Base-by-base conservation (phyloP, 176 grass and related monocot genomes). In the Carex parvula region DNA sequence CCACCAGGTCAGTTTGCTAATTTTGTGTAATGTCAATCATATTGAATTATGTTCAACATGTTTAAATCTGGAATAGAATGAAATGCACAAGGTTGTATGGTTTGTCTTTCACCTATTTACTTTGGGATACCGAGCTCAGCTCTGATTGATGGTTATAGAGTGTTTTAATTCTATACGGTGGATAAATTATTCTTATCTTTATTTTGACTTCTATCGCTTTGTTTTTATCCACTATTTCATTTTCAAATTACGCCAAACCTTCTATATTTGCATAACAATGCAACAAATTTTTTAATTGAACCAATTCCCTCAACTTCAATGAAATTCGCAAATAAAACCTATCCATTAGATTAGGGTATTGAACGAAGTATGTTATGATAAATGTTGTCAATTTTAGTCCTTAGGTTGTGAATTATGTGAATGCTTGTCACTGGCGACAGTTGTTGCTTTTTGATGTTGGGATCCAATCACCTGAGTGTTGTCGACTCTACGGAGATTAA, bases 1-100 rank as follows among this genome's bases (percentile, higher is more conserved):
- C 80, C 96, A 99, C 85, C 96, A 98, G 92, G 96, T 95, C 12
- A 56, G 73, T 32, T 56, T 57, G 14, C 50, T 78, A 57, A 17
- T 78, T 18, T 33, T 33, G 14, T 52, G 26, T 57, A 78, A 52
- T 75, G 46, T 20, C 7, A 16, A 75, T 75, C 26, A 33, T 78
- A 78, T 78, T 57, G 22, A 78, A 78, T 78, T 76, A 26, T 76
- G 71, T 16, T 77, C 1, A 30, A 77, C 73, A 24, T 16, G 73
- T 15, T 73, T 73, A 26, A 41, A 73, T 11, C n/a, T 73, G 39
- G 70, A 73, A 52, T 7, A 3, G 70, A 11, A 17, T 52, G 10
- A 11, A 71, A 46, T 71, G 37, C 37, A 1, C 30, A 71, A 71
- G 37, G 14, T 35, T 18, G 65, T 39, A 69, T 37, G 15, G 17